Percentiles rank a stretch among this genome's conserved stretches.
These are phyloP conservation scores for Albatrellus ellisii DNA, from an alignment of 768 basidiomycete species.

Conservation along the genomic window DNA sequence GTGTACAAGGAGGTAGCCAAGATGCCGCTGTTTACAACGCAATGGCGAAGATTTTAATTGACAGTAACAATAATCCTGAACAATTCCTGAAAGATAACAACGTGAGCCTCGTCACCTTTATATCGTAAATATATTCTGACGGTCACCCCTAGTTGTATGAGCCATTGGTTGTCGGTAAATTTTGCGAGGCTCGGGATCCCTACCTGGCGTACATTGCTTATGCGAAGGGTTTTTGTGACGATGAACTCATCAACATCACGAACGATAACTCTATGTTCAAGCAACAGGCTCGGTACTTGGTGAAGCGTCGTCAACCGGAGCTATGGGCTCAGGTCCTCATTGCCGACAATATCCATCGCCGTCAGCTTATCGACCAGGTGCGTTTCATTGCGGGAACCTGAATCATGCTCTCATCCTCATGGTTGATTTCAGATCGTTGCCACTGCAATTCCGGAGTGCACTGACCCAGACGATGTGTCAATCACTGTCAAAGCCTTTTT, in stretches of 20 bases:
- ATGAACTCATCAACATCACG: slow-evolving; percentile 92
- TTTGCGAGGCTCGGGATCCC: slow-evolving; percentile 97
- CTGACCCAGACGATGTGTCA: slow-evolving; percentile 97
- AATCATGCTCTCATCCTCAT: neutral
- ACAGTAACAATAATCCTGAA: slow-evolving; percentile 98
- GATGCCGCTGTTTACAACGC: slow-evolving; percentile 94
- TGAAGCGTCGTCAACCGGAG: slow-evolving; percentile 89
- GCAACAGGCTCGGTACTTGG: slow-evolving; percentile 95
- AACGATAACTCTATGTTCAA: slow-evolving; percentile 99
- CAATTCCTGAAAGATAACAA: slow-evolving; percentile 98
- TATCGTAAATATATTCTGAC: slow-evolving; percentile 1
- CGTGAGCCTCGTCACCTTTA: slow-evolving; percentile 31
- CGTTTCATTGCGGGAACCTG: slow-evolving; percentile 6
- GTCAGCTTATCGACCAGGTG: slow-evolving; percentile 88
- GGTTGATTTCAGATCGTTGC: slow-evolving; percentile 56
- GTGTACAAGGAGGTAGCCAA: slow-evolving; percentile 87
- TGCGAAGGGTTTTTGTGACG: slow-evolving; percentile 97
- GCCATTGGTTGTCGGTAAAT: slow-evolving; percentile 94
- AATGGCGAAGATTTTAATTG: slow-evolving; percentile 96
- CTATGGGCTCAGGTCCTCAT: slow-evolving; percentile 94
- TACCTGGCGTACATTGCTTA: slow-evolving; percentile 99
- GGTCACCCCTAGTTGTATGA: slow-evolving; percentile 65
- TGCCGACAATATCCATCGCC: slow-evolving; percentile 82
- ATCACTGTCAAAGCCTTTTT: slow-evolving; percentile 98
- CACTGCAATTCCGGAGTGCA: slow-evolving; percentile 92